These are phyloP conservation scores for Bacterosira constricta DNA, from an alignment of 108 stramenopile species.

Conservation along the genomic window DNA sequence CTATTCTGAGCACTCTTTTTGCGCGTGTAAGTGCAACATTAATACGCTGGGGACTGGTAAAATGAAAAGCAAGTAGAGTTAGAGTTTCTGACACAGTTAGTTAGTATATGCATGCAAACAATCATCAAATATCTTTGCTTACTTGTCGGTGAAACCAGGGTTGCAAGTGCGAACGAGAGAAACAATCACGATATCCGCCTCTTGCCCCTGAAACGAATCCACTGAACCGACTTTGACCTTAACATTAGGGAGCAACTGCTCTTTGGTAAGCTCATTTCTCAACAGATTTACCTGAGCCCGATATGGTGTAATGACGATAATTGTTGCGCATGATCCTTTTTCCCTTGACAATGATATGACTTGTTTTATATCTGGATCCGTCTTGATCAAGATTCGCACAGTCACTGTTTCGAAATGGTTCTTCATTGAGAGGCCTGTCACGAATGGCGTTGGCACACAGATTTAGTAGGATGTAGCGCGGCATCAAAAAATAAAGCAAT, in stretches of 20 bases:
- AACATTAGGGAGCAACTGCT: not conserved
- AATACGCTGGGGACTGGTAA: conserved; percentile 69
- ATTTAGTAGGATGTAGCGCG: no score
- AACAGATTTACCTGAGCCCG: not conserved
- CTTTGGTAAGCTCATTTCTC: not conserved
- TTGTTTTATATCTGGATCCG: conserved; percentile 24
- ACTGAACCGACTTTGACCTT: conserved; percentile 51
- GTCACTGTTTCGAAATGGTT: conserved; percentile 27
- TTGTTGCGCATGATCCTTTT: conserved; percentile 23
- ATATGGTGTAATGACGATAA: conserved; percentile 26
- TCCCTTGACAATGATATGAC: conserved; percentile 36
- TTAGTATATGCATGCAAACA: no score
- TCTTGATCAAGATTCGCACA: conserved; percentile 17
- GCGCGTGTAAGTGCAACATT: conserved; percentile 87
- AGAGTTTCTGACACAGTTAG: no score
- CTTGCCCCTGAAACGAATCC: conserved; percentile 70
- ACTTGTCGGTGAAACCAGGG: conserved; percentile 74
- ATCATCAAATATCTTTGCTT: no score
- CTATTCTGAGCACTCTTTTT: conserved; percentile 57
- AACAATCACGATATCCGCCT: conserved; percentile 56
- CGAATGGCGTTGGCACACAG: no score
- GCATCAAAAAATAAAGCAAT: no score
- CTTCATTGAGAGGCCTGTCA: conserved; percentile 24
- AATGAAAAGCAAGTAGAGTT: no score
- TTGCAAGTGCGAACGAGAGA: conserved; percentile 55